Percentiles rank a stretch among this genome's conserved stretches.
phyloP scores from a whole-genome alignment of 805 yeast species.

The Teunomyces panamensis region DNA sequence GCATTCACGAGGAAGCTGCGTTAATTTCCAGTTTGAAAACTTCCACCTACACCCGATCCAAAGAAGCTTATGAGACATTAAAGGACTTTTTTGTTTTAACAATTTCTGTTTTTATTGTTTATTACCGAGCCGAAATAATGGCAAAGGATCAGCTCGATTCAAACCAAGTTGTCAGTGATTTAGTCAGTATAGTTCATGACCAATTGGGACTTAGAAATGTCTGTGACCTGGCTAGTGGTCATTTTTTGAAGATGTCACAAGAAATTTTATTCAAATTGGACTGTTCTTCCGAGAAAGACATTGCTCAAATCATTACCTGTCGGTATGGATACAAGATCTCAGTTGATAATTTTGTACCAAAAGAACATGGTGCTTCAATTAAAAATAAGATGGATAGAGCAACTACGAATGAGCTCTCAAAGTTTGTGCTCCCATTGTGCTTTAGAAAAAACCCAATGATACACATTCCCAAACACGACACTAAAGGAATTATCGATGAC shows the following conservation, averaged over 20 bases:
- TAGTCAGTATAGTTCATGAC: constrained; percentile 64
- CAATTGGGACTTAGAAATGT: constrained; percentile 66
- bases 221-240: constrained; percentile 65
- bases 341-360: constrained; percentile 58
- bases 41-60: constrained; percentile 44
- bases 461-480: constrained; percentile 61
- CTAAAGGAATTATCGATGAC: constrained; percentile 69
- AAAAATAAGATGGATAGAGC: constrained; percentile 24
- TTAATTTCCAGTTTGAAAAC: constrained; percentile 31
- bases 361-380: constrained; percentile 55
- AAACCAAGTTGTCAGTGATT: constrained; percentile 31
- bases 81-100: constrained; percentile 44
- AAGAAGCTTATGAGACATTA: constrained; percentile 41
- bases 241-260: constrained; percentile 60
- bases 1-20: constrained; percentile 53
- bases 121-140: constrained; percentile 22
- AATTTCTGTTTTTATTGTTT: constrained; percentile 35
- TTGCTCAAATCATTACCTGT: constrained; percentile 78
- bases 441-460: constrained; percentile 58
- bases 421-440: constrained; percentile 54
- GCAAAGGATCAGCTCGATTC: background rate
- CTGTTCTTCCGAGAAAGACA: constrained; percentile 54
- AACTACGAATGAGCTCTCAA: constrained; percentile 37
- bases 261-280: constrained; percentile 45
- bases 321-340: constrained; percentile 66